Conservation (phyloP, 176 grass and related monocot genomes). For the Elymus sibiricus region DNA sequence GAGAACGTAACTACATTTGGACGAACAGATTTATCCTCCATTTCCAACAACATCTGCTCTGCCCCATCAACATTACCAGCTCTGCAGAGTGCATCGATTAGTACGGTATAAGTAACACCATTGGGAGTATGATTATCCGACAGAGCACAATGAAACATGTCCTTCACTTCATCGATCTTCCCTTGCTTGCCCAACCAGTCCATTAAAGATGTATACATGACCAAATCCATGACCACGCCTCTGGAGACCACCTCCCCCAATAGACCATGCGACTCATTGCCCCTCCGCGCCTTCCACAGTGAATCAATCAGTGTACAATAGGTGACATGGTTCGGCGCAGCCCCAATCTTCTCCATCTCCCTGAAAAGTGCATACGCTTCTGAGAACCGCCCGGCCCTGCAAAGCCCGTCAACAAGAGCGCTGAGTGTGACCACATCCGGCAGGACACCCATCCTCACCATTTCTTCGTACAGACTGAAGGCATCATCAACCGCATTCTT, state of each 20-base stretch:
- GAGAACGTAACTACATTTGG: constrained; percentile 75
- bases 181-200: constrained; percentile 55
- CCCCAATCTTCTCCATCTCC: constrained; percentile 73
- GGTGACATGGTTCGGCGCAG: constrained; percentile 67
- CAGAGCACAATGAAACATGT: constrained; percentile 39
- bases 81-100: constrained; percentile 74
- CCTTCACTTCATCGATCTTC: constrained; percentile 50
- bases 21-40: constrained; percentile 52
- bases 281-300: constrained; percentile 40
- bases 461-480: constrained; percentile 62
- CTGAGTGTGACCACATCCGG: constrained; percentile 68
- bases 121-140: constrained; percentile 56
- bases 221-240: constrained; percentile 76
- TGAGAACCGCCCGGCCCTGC: constrained; percentile 43
- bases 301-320: constrained; percentile 81
- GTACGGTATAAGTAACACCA: constrained; percentile 59
- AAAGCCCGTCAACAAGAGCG: constrained; percentile 54
- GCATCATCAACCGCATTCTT: constrained; percentile 47
- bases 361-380: constrained; percentile 71
- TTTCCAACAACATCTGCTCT: constrained; percentile 55
- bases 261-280: constrained; percentile 27
- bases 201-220: constrained; percentile 69
- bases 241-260: constrained; percentile 63
- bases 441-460: constrained; percentile 56
- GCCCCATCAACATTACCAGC: constrained; percentile 50